A percentile compares a stretch with the other conserved stretches of the same genome.
Evolutionary conservation across 768 basidiomycete genomes (phyloP).

Genomic region (Boletellus ananas): DNA sequence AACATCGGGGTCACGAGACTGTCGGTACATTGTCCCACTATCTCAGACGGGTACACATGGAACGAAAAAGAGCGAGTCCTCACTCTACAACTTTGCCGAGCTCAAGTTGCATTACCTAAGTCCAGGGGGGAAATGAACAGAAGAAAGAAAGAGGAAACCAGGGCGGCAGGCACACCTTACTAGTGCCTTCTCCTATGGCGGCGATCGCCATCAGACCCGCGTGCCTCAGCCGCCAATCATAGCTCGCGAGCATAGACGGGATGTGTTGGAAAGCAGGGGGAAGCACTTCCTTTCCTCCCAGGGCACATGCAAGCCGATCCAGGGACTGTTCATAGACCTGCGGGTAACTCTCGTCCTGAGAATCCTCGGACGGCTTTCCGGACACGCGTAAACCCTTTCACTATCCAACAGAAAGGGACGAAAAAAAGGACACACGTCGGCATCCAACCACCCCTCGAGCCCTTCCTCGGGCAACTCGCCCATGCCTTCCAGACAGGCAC

Average conservation of each 20-base stretch:
- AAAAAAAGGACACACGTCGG: slow-evolving; percentile 57
- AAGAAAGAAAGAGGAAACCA: neutral
- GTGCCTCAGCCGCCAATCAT: slow-evolving; percentile 83
- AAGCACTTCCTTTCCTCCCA: slow-evolving; percentile 72
- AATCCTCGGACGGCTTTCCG: slow-evolving; percentile 58
- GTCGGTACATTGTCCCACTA: neutral
- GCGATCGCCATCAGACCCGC: slow-evolving; percentile 87
- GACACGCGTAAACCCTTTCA: neutral
- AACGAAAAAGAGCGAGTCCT: slow-evolving; percentile 21
- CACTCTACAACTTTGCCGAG: slow-evolving; percentile 80
- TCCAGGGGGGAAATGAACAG: neutral
- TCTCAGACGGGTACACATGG: neutral
- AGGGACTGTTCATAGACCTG: slow-evolving; percentile 80
- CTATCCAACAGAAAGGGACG: neutral
- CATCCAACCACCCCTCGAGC: slow-evolving; percentile 60
- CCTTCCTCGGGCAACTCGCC: slow-evolving; percentile 66
- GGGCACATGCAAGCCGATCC: slow-evolving; percentile 75
- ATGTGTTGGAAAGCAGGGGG: slow-evolving; percentile 81
- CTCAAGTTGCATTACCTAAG: slow-evolving; percentile 73
- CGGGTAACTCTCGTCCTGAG: slow-evolving; percentile 59
- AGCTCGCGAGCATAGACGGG: slow-evolving; percentile 74
- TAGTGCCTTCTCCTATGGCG: slow-evolving; percentile 80
- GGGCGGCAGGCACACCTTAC: slow-evolving; percentile 42
- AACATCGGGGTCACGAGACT: slow-evolving; percentile 79
- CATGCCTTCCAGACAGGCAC: slow-evolving; percentile 81